Evolutionary conservation across 2,329 filamentous ascomycete species (phyloP), one percentile per base, ranked within the genome.

Genomic region (Arthrobotrys sinensis): DNA sequence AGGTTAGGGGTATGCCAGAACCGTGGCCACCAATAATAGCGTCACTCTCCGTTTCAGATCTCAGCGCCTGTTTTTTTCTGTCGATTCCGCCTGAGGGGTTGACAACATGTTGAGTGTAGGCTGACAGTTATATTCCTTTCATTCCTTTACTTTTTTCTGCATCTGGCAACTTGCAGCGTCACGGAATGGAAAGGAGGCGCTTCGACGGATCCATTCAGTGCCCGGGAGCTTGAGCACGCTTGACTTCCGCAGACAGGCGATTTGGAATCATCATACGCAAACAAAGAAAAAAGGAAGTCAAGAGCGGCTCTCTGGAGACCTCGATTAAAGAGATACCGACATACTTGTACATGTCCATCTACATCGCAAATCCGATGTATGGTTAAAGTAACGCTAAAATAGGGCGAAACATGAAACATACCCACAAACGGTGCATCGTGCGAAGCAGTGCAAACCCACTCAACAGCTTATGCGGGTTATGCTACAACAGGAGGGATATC

Each of bases 31-130:
- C 75, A 78, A 78, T 67, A 67, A 72, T 78, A 78, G 67, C 43
- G 62, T 53, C 63, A 67, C 69, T 5, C 50, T 67, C 50, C 72
- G 72, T 69, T 70, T 76, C 55, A 70, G 34, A 60, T 76, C 62
- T 46, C 72, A 76, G 72, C 65, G 60, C 34, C 45, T 36, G 19
- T 65, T 46, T 64, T 70, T 46, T 52, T 52, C 52, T 24, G 14
- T 34, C 28, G 8, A 34, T 21, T 11, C 45, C 52, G 16, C 57
- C 48, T 28, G 12, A 43, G 45, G 24, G 28, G 24, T 28, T n/a
- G n/a, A 36, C 52, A 57, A 32, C 52, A 36, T 57, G 52, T 38
- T 38, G 52, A 28, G 32, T 43, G 67, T 52, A 66, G 63, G 67
- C 75, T 78, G 75, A 78, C 62, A 66, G 64, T 76, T 53, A 40